Conservation (phyloP, 371 early-diverging fungal species). For the Dichotomocladium elegans region DNA sequence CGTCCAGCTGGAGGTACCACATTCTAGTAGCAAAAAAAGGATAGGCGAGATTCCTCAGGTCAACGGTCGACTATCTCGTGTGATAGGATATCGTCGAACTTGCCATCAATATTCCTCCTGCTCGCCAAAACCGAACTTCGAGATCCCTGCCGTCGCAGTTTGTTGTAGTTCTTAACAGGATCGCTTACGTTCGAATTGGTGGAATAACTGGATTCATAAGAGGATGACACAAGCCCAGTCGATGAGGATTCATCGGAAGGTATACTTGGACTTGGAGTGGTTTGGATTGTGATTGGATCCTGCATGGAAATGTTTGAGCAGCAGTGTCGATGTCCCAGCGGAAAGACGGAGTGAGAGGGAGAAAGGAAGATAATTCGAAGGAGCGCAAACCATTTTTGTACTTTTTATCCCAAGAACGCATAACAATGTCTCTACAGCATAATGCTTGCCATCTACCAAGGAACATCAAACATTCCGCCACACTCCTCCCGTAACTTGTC, state of each 20-base stretch:
- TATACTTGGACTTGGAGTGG: background rate
- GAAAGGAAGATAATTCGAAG: too few relatives aligned
- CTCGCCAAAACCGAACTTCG: conserved; percentile 27
- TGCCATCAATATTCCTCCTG: conserved; percentile 9
- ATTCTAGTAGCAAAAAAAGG: too few relatives aligned
- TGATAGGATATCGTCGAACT: background rate
- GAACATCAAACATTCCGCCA: too few relatives aligned
- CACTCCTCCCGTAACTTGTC: too few relatives aligned
- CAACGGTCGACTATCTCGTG: background rate
- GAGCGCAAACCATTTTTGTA: too few relatives aligned
- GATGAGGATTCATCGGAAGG: conserved; percentile 12
- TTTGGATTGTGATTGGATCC: conserved; percentile 6
- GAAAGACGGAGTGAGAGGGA: background rate
- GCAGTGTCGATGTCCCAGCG: background rate
- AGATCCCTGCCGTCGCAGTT: conserved; percentile 34
- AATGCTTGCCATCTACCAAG: too few relatives aligned
- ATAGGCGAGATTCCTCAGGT: background rate
- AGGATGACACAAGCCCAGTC: conserved; percentile 10
- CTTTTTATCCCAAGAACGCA: too few relatives aligned
- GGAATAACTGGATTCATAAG: conserved; percentile 32
- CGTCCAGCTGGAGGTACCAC: conserved; percentile 41
- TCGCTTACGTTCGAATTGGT: conserved; percentile 34
- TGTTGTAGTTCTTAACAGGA: conserved; percentile 30
- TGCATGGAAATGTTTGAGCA: conserved; percentile 1
- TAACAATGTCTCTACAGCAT: too few relatives aligned